Evolutionary conservation across 2,329 filamentous ascomycete species (phyloP).

Genomic region (Rhexocercosporidium sp.): DNA sequence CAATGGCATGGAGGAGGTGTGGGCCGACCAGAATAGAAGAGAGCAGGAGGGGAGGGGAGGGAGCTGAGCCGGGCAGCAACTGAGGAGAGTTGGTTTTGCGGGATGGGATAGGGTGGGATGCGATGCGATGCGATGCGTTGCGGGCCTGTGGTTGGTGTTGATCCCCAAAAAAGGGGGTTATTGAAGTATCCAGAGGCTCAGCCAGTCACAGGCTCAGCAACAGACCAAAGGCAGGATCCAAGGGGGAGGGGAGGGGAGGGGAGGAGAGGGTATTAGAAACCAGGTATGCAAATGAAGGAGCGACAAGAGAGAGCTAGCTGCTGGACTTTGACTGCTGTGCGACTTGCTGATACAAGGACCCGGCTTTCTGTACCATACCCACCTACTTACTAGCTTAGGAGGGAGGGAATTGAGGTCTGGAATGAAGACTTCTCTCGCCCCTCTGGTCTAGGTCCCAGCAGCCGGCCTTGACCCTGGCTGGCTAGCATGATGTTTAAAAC

Average conservation of each 20-base stretch:
- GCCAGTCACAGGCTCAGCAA: background rate
- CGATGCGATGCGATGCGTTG: background rate
- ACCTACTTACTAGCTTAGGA: no score
- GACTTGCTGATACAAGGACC: background rate
- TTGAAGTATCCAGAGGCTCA: background rate
- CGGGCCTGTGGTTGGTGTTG: conserved; percentile 1
- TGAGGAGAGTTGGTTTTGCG: conserved; percentile 4
- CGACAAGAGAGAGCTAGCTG: background rate
- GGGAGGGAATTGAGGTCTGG: background rate
- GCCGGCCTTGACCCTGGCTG: background rate
- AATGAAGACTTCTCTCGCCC: background rate
- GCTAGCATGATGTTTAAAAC: conserved; percentile 11
- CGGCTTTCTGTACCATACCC: no score
- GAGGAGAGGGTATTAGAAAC: background rate
- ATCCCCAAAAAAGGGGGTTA: background rate
- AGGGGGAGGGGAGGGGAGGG: no score
- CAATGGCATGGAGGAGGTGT: background rate
- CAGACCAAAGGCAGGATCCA: background rate
- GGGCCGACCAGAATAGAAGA: background rate
- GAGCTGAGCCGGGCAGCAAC: no score
- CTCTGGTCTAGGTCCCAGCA: background rate
- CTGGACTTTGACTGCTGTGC: background rate
- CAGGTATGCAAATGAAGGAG: background rate
- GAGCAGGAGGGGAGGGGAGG: background rate
- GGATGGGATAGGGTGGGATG: background rate